Conservation (phyloP, 2,329 filamentous ascomycete genomes). For the Fusarium verrucosum region DNA sequence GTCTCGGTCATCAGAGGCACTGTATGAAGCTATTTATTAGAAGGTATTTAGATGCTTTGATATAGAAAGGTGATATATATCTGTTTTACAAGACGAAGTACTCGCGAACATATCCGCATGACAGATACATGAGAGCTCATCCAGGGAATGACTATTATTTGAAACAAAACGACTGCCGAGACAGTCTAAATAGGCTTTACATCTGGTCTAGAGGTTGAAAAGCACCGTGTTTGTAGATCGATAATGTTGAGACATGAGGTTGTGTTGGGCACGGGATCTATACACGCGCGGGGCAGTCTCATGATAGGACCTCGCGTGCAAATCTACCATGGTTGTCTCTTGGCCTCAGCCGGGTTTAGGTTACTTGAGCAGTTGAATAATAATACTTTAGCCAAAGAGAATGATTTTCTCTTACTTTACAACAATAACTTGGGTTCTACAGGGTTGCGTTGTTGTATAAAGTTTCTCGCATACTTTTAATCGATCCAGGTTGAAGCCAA, state of each 20-base stretch:
- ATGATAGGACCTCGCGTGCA: conserved; percentile 22
- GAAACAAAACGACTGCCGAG: not conserved
- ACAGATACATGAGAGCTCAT: conserved; percentile 15
- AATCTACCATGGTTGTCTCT: not conserved
- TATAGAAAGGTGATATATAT: not conserved
- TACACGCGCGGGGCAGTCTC: conserved; percentile 9
- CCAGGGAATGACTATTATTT: not conserved
- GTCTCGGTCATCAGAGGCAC: not conserved
- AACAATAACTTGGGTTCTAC: too few relatives aligned
- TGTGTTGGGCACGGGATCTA: conserved; percentile 27
- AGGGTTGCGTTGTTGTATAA: too few relatives aligned
- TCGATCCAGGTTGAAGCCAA: too few relatives aligned
- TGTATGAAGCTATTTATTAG: not conserved
- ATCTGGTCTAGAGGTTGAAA: too few relatives aligned
- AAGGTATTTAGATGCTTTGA: too few relatives aligned
- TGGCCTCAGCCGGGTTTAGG: not conserved
- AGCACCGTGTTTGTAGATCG: not conserved
- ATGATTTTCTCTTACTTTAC: not conserved
- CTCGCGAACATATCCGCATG: conserved; percentile 4
- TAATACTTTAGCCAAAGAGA: not conserved
- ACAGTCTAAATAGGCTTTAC: not conserved
- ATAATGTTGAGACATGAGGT: conserved; percentile 7
- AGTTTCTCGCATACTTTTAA: too few relatives aligned
- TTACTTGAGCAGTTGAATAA: not conserved
- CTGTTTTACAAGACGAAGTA: too few relatives aligned